These are phyloP conservation scores for Cryptococcus wingfieldii DNA, from an alignment of 1,284 basidiomycete species.

Conservation along the genomic window DNA sequence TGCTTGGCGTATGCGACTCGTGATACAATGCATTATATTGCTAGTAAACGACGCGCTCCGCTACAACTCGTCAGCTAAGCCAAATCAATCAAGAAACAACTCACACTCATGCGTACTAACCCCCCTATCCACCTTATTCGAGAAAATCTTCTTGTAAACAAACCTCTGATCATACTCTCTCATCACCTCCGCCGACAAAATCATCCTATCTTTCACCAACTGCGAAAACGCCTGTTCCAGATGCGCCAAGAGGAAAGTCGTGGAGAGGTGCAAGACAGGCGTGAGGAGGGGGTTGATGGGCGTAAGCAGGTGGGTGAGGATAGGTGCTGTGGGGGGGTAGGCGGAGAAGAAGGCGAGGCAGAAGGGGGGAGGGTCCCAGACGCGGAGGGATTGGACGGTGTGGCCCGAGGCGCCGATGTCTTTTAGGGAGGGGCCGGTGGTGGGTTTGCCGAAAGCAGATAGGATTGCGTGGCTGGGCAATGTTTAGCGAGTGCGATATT, in stretches of 20 bases:
- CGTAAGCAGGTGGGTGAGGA: constrained; percentile 37
- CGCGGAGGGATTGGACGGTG: constrained; percentile 39
- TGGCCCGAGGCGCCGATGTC: constrained; percentile 16
- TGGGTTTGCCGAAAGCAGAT: constrained; percentile 31
- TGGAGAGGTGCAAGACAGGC: constrained; percentile 31
- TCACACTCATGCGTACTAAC: constrained; percentile 43
- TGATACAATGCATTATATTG: no score
- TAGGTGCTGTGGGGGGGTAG: constrained; percentile 35
- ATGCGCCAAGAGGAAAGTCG: constrained; percentile 33
- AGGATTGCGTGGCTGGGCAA: constrained; percentile 20
- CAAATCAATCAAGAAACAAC: constrained; percentile 1
- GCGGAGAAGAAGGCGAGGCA: constrained; percentile 48
- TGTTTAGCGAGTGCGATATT: neutral
- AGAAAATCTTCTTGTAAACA: constrained; percentile 44
- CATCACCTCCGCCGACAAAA: constrained; percentile 47
- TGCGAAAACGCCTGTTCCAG: constrained; percentile 36
- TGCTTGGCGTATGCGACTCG: no score
- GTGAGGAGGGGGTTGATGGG: constrained; percentile 36
- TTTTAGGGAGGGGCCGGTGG: neutral
- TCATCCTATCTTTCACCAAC: constrained; percentile 45
- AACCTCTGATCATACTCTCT: constrained; percentile 48
- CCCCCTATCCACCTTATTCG: constrained; percentile 37
- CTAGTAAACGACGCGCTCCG: constrained; percentile 8
- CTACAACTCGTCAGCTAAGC: neutral
- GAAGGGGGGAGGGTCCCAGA: constrained; percentile 49